Evolutionary conservation across 2,329 filamentous ascomycete genomes (phyloP), one percentile per base, ranked within the genome.

Genomic region (Dactylella cylindrospora): DNA sequence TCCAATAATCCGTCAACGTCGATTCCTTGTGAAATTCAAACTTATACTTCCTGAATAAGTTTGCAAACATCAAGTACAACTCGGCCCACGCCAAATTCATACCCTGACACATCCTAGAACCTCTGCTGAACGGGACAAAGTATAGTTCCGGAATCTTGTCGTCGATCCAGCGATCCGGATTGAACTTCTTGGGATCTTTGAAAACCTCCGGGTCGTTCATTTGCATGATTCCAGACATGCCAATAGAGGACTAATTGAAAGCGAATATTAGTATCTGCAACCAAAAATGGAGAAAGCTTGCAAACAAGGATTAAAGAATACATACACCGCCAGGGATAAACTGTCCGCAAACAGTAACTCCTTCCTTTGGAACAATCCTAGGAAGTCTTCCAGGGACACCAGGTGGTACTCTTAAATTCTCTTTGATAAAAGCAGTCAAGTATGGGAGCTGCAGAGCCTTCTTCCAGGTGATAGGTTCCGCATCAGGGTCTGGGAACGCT

Each of bases 391-490:
- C 67, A 13, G 66, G 66, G 13, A 74, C 70, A 9, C 72, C 73
- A 6, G 71, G 70, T 1, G 69, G 71, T 15, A 73, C 61, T 17
- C 75, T 70, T 10, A 76, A 65, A 1, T 70, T 69, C 61, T 76
- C 74, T 47, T 74, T 76, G 60, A 74, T 73, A 12, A 74, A 70
- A 0, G 70, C 73, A 1, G 66, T 72, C 59, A 73, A 64, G 35
- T 70, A 71, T 5, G 72, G 68, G 32, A 77, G 64, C 33, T 69
- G 70, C 51, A 76, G 73, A 12, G 76, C 51, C 2, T 69, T 67
- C 44, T 72, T 69, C 15, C 72, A 62, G 3, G 55, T 66, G n/a
- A 61, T 61, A 2, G 73, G 73, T 6, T 67, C 66, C 3, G 64
- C 43, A 2, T 68, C 61, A 0, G 74, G 65, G 20, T 68, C 65